Evolutionary conservation across 31 red algal species (phyloP), one percentile per base, ranked within the genome.

Genomic region (Porphyra umbilicalis): DNA sequence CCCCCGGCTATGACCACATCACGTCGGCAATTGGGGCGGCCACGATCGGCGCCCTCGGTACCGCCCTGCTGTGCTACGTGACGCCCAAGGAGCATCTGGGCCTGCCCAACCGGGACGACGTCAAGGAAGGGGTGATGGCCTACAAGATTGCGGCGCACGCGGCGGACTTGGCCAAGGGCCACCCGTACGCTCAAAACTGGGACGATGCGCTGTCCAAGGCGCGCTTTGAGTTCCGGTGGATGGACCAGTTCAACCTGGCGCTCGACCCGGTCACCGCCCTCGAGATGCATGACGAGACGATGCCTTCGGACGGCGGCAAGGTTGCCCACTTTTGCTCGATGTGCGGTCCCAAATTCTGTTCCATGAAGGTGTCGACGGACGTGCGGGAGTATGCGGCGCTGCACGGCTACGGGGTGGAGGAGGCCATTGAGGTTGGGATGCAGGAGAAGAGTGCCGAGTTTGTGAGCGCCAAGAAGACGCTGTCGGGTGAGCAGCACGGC

Each of bases 81-180:
- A 99, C 97, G 57, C 97, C 97, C 18, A 99, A 99, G 88, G 97
- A 99, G 80, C 97, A 99, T 84, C 83, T 99, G 31, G 97, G 97
- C 16, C 83, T 99, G 33, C 97, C 97, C 40, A 99, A 99, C 76
- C 85, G 91, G 34, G 97, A 99, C 76, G 97, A 99, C 80, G 97
- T 99, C 35, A 99, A 99, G 91, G 81, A 87, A 33, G 97, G 97
- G 34, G 87, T 99, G 29, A 96, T 99, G 82, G 35, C 94, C 33
- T 99, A 99, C 80, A 96, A 96, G 76, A 99, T 99, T 92, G 97
- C 97, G 18, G 97, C 97, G 44, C 97, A 99, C 88, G 97, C 97
- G 35, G 97, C 97, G 30, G 94, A 99, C 84, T 80, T 99, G 33
- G 94, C 97, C 68, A 99, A 99, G 83, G 87, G 84, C 15, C 94